Evolutionary conservation across 305 asterid genomes (phyloP).

Genomic region (Fraxinus xanthoxyloides): DNA sequence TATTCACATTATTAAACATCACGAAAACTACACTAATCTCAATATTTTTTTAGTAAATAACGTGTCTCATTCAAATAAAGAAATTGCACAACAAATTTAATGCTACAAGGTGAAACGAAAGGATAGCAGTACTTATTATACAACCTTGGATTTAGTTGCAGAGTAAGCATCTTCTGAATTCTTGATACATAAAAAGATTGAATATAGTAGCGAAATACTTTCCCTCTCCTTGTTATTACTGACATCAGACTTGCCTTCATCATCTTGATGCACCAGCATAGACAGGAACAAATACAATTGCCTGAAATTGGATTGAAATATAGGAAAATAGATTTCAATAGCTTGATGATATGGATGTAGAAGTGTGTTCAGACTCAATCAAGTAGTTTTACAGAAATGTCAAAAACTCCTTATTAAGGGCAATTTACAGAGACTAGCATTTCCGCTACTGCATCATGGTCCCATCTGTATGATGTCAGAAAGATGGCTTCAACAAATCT

Average conservation of each 20-base stretch:
- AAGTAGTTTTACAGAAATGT: slow-evolving; percentile 18
- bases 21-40: slow-evolving; percentile 22
- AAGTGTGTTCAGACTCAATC: slow-evolving; percentile 2
- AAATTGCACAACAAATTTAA: not conserved
- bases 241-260: slow-evolving; percentile 67
- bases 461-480: not conserved
- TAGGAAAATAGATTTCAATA: not conserved
- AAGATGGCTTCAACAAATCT: slow-evolving; percentile 7
- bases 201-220: slow-evolving; percentile 48
- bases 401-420: not conserved
- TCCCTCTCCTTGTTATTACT: slow-evolving; percentile 67
- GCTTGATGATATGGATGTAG: slow-evolving; percentile 5
- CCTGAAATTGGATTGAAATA: slow-evolving; percentile 49
- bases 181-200: slow-evolving; percentile 68
- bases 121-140: slow-evolving; percentile 18
- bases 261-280: slow-evolving; percentile 81
- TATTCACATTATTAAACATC: slow-evolving; percentile 27
- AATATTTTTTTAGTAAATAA: slow-evolving; percentile 20
- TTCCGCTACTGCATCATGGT: slow-evolving; percentile 2
- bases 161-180: slow-evolving; percentile 75
- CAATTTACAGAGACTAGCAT: slow-evolving; percentile 10
- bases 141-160: slow-evolving; percentile 76
- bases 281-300: slow-evolving; percentile 75
- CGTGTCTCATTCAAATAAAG: slow-evolving; percentile 15
- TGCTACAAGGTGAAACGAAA: slow-evolving; percentile 17